phyloP scores from a whole-genome alignment of 768 basidiomycete species.

The Dentipellis fragilis region DNA sequence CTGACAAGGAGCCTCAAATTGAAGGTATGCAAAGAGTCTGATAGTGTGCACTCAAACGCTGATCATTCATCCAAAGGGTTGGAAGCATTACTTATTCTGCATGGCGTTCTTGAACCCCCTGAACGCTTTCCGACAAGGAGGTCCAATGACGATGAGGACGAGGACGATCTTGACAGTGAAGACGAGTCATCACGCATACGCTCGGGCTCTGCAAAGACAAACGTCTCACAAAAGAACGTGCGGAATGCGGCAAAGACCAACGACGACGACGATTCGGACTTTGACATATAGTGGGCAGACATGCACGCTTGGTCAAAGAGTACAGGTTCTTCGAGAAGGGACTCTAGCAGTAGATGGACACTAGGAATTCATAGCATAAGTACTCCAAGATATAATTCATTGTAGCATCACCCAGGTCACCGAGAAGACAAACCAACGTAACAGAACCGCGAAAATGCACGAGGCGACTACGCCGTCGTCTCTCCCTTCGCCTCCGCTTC shows the following conservation, averaged over 20 bases:
- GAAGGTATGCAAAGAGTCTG: slow-evolving; percentile 46
- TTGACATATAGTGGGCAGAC: slow-evolving; percentile 35
- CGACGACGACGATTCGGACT: slow-evolving; percentile 67
- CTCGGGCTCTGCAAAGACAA: slow-evolving; percentile 49
- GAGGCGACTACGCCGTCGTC: no score
- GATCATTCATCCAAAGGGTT: slow-evolving; percentile 35
- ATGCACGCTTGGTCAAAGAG: neutral
- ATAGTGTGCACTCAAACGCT: no score
- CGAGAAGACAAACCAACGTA: neutral
- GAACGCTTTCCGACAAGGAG: slow-evolving; percentile 29
- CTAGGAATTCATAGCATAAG: no score
- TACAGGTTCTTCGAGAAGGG: neutral
- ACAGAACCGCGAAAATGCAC: neutral
- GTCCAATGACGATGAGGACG: slow-evolving; percentile 25
- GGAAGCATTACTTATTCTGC: slow-evolving; percentile 57
- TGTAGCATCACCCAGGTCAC: neutral
- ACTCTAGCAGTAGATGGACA: no score
- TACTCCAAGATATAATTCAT: neutral
- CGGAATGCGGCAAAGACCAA: slow-evolving; percentile 39
- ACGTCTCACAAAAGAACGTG: slow-evolving; percentile 45
- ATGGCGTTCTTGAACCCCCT: slow-evolving; percentile 52
- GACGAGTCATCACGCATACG: slow-evolving; percentile 45
- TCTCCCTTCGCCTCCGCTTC: neutral
- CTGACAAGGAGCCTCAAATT: slow-evolving; percentile 61
- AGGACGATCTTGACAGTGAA: slow-evolving; percentile 36